phyloP scores from a whole-genome alignment of 208 protist species.

The Leishmania turanica region DNA sequence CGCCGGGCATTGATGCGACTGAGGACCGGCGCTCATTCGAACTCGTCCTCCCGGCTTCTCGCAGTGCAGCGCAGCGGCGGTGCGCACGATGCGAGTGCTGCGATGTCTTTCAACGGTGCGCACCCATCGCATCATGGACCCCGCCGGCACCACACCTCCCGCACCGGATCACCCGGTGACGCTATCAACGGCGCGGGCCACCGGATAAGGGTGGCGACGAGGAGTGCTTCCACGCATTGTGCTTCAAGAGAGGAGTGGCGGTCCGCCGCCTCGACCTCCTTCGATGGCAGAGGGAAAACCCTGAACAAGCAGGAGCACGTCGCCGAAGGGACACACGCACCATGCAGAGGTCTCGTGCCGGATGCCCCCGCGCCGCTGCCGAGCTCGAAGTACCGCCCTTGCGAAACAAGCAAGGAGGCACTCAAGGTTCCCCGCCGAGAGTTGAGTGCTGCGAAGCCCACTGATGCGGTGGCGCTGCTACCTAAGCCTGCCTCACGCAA shows the following conservation, averaged over 20 bases:
- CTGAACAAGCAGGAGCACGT: background rate
- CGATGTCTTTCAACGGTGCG: background rate
- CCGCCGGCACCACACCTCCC: background rate
- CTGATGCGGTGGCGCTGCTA: background rate
- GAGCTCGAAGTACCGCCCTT: background rate
- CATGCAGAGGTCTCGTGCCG: background rate
- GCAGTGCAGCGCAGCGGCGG: background rate
- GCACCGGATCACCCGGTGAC: background rate
- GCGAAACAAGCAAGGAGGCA: background rate
- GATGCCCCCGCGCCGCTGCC: constrained; percentile 10
- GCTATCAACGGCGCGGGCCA: background rate
- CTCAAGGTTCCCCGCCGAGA: background rate
- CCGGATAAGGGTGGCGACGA: too few relatives aligned
- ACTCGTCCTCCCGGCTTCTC: background rate
- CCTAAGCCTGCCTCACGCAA: background rate
- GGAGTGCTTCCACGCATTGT: background rate
- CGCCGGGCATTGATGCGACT: background rate
- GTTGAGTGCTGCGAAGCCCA: background rate
- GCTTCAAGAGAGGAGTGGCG: background rate
- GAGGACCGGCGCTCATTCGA: background rate
- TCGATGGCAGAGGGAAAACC: constrained; percentile 1
- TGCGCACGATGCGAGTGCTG: background rate
- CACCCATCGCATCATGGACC: background rate
- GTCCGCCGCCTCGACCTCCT: constrained; percentile 6
- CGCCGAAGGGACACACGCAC: background rate